phyloP scores from a whole-genome alignment of 352 stramenopile species.

The Pythium grandisporangium region DNA sequence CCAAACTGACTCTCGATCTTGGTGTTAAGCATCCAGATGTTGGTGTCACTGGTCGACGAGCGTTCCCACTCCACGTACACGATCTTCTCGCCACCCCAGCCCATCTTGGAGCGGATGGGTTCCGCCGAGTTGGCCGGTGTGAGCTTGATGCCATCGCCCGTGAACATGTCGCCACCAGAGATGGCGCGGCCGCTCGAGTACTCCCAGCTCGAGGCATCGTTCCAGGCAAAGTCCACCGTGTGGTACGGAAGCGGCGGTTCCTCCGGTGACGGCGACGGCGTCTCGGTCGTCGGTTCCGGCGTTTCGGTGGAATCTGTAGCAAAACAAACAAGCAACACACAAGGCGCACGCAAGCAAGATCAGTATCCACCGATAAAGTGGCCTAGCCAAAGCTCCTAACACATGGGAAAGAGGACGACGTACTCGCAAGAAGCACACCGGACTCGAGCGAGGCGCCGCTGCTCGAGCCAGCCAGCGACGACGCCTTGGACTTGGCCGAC shows the following conservation, averaged over 20 bases:
- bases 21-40: constrained; percentile 83
- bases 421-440: constrained; percentile 10
- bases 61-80: constrained; percentile 65
- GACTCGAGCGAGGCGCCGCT: constrained; percentile 1
- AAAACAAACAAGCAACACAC: too few relatives aligned
- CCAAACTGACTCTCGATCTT: constrained; percentile 58
- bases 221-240: constrained; percentile 61
- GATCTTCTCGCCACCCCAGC: constrained; percentile 65
- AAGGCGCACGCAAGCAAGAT: too few relatives aligned
- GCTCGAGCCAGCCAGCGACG: constrained; percentile 11
- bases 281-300: constrained; percentile 8
- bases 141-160: constrained; percentile 38
- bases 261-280: constrained; percentile 10
- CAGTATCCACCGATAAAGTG: too few relatives aligned
- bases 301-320: too few relatives aligned
- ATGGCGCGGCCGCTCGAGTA: constrained; percentile 31
- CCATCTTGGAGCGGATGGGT: constrained; percentile 49
- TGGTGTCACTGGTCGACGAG: constrained; percentile 52
- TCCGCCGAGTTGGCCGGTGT: constrained; percentile 35
- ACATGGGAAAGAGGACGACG: constrained; percentile 10
- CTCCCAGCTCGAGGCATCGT: constrained; percentile 45
- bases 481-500: constrained; percentile 4
- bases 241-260: constrained; percentile 30
- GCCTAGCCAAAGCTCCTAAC: too few relatives aligned
- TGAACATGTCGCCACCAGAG: constrained; percentile 27